Conservation (phyloP, 2,329 filamentous ascomycete genomes). For the Penicillium sp. region DNA sequence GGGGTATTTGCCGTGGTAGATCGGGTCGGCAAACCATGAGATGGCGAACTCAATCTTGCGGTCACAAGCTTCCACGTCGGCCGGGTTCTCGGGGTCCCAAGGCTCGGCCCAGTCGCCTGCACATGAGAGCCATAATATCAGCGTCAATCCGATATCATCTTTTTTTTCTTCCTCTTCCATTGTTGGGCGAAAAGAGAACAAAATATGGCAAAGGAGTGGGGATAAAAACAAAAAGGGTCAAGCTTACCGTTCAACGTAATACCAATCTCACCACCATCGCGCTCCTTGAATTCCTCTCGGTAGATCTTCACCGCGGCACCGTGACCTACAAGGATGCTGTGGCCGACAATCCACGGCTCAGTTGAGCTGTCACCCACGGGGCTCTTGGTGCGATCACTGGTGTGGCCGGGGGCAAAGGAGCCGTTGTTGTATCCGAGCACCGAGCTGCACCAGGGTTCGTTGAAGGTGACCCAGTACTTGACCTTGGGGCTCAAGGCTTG, state of each 20-base stretch:
- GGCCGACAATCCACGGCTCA: slow-evolving; percentile 78
- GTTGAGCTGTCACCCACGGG: slow-evolving; percentile 65
- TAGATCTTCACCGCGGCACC: slow-evolving; percentile 75
- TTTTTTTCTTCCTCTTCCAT: background rate
- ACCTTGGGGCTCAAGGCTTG: slow-evolving; percentile 65
- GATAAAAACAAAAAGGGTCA: too few species aligned
- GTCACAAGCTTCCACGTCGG: slow-evolving; percentile 67
- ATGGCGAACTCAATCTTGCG: slow-evolving; percentile 85
- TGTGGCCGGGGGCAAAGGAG: slow-evolving; percentile 74
- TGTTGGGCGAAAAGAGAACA: background rate
- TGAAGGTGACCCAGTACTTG: slow-evolving; percentile 86
- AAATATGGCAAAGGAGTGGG: too few species aligned
- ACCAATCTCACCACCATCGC: slow-evolving; percentile 68
- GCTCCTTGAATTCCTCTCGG: slow-evolving; percentile 71
- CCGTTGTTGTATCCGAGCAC: slow-evolving; percentile 75
- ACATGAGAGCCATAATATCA: background rate
- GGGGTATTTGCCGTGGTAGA: slow-evolving; percentile 80
- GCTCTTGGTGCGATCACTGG: slow-evolving; percentile 66
- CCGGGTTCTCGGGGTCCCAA: slow-evolving; percentile 70
- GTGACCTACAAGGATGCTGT: slow-evolving; percentile 74
- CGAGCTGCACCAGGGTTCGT: slow-evolving; percentile 81
- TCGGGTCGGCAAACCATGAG: slow-evolving; percentile 80
- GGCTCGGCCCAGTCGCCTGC: slow-evolving; percentile 71
- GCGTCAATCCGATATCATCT: background rate
- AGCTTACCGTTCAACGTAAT: slow-evolving; percentile 74